These are phyloP conservation scores for Camellia sinensis DNA, from an alignment of 148 eudicot species.

Conservation along the genomic window DNA sequence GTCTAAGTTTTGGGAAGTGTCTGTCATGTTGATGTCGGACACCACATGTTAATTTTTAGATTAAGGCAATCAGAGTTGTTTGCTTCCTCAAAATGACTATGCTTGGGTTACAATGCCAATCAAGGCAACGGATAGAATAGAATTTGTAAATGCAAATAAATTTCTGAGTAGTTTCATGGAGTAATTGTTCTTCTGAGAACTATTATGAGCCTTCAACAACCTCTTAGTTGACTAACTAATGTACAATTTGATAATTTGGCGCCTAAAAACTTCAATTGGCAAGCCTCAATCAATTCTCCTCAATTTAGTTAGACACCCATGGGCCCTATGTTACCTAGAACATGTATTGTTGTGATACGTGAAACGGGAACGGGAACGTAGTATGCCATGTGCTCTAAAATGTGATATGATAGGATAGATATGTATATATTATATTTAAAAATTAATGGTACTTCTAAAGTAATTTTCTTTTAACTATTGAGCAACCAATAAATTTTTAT, in stretches of 20 bases:
- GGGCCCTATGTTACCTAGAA: no score
- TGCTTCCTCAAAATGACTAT: background rate
- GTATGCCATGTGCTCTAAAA: no score
- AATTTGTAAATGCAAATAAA: background rate
- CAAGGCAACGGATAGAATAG: background rate
- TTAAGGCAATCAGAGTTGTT: background rate
- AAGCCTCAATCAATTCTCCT: background rate
- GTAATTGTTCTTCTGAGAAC: background rate
- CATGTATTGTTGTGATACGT: no score
- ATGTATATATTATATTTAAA: no score
- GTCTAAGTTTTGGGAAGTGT: background rate
- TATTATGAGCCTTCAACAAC: background rate
- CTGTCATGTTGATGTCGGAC: background rate
- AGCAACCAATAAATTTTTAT: no score
- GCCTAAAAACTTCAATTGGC: background rate
- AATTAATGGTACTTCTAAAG: no score
- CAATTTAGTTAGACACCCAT: background rate
- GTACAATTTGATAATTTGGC: background rate
- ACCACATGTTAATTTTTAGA: no score
- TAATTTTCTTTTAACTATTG: no score
- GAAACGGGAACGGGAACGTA: no score
- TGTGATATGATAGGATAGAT: no score
- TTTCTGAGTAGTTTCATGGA: background rate
- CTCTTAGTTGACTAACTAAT: background rate
- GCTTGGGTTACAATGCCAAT: background rate